These are phyloP conservation scores for Sporisorium scitamineum DNA, from an alignment of 1,284 basidiomycete species.

Conservation along the genomic window DNA sequence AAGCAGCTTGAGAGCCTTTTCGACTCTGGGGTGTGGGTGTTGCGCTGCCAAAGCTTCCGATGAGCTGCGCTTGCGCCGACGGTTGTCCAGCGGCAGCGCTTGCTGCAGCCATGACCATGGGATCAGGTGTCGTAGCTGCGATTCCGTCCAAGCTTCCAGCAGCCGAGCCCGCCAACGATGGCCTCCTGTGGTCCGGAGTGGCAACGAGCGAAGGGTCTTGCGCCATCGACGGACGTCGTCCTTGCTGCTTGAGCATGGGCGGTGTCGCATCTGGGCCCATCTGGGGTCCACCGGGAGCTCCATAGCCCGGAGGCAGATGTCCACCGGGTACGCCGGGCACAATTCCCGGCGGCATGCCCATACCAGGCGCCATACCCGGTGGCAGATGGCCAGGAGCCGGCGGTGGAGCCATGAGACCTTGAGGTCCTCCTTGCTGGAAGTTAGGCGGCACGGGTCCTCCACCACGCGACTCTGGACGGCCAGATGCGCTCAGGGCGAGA, in stretches of 20 bases:
- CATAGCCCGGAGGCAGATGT: conserved; percentile 36
- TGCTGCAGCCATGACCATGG: conserved; percentile 41
- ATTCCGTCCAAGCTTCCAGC: conserved; percentile 22
- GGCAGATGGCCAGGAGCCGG: conserved; percentile 48
- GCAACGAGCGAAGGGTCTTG: conserved; percentile 31
- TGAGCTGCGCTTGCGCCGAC: conserved; percentile 41
- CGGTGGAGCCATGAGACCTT: conserved; percentile 49
- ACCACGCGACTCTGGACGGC: conserved; percentile 42
- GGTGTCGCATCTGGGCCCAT: conserved; percentile 24
- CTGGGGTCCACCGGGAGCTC: conserved; percentile 15
- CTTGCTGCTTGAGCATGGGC: conserved; percentile 44
- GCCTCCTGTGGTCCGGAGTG: conserved; percentile 28
- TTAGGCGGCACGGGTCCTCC: conserved; percentile 33
- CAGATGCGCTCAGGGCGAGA: conserved; percentile 31
- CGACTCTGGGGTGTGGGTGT: conserved; percentile 20
- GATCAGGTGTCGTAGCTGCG: conserved; percentile 33
- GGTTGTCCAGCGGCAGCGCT: conserved; percentile 37
- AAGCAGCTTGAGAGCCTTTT: conserved; percentile 25
- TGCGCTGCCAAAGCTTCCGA: conserved; percentile 30
- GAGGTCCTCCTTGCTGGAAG: conserved; percentile 33
- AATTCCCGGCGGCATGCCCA: conserved; percentile 33
- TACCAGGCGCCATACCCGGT: conserved; percentile 28
- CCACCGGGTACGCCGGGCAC: conserved; percentile 20
- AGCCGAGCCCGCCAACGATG: conserved; percentile 19
- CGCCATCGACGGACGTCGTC: conserved; percentile 37